phyloP scores from a whole-genome alignment of 768 basidiomycete genomes.

The Podaxis rugospora region DNA sequence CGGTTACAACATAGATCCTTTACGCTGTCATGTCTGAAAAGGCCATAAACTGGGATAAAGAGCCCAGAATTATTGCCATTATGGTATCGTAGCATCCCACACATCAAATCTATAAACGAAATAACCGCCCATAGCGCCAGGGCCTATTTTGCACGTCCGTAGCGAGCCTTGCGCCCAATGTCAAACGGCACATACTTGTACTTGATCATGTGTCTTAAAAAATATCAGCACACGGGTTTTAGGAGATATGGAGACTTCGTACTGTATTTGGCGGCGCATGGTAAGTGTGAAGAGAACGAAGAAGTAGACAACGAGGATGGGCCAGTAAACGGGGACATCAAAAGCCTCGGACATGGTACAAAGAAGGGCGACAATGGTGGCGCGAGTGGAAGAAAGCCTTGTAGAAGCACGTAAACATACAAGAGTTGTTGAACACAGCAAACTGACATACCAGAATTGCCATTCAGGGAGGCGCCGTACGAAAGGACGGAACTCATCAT shows the following conservation, averaged over 20 bases:
- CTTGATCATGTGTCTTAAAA: constrained; percentile 93
- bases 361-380: constrained; percentile 74
- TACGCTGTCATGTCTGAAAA: neutral
- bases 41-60: neutral
- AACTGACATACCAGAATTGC: constrained; percentile 78
- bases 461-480: constrained; percentile 93
- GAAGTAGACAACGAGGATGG: constrained; percentile 96
- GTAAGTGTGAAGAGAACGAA: constrained; percentile 91
- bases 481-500: constrained; percentile 98
- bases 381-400: constrained; percentile 90
- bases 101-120: constrained; percentile 3
- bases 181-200: constrained; percentile 98
- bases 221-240: constrained; percentile 8
- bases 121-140: neutral
- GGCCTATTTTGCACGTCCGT: constrained; percentile 42
- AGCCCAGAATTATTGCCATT: neutral
- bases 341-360: constrained; percentile 83
- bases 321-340: constrained; percentile 99
- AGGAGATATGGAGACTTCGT: constrained; percentile 27
- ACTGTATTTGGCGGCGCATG: constrained; percentile 96
- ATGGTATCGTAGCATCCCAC: constrained; percentile 1
- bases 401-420: constrained; percentile 2
- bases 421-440: neutral
- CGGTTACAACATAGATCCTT: neutral
- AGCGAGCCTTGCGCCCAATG: constrained; percentile 88